These are phyloP conservation scores for Dactylellina sp. DNA, from an alignment of 2,329 filamentous ascomycete species.

Conservation along the genomic window DNA sequence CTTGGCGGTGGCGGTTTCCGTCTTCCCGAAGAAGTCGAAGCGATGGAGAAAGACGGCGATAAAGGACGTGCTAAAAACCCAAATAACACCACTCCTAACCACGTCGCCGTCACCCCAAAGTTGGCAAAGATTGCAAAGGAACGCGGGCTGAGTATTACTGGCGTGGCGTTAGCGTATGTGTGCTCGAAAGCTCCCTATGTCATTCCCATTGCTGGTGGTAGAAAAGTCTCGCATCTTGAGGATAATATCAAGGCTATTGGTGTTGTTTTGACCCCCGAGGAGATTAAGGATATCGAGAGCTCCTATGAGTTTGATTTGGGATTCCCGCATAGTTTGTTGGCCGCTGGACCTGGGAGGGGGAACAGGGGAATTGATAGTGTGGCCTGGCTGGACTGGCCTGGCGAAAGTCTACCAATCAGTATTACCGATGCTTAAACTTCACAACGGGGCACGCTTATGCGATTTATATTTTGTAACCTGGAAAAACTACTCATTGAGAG, in stretches of 20 bases:
- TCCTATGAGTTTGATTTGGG: conserved; percentile 74
- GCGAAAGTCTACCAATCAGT: conserved; percentile 29
- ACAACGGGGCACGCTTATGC: too few species aligned
- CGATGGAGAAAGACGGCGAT: conserved; percentile 65
- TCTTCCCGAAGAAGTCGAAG: conserved; percentile 66
- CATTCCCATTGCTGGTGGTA: conserved; percentile 78
- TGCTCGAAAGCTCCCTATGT: conserved; percentile 78
- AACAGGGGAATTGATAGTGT: conserved; percentile 38
- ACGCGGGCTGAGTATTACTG: conserved; percentile 71
- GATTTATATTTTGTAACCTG: too few species aligned
- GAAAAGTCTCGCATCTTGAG: conserved; percentile 76
- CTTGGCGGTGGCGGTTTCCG: conserved; percentile 69
- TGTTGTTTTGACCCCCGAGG: conserved; percentile 71
- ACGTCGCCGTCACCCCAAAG: conserved; percentile 69
- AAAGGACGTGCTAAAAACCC: conserved; percentile 62
- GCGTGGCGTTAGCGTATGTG: conserved; percentile 78
- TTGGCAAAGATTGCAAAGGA: conserved; percentile 72
- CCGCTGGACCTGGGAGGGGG: conserved; percentile 6
- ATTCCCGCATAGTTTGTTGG: conserved; percentile 72
- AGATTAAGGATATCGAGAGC: conserved; percentile 75
- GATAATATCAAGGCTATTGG: conserved; percentile 76
- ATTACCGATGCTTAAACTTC: conserved; percentile 24
- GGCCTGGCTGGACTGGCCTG: conserved; percentile 51
- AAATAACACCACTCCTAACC: conserved; percentile 66
- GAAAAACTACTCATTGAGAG: too few species aligned